Conservation (phyloP, 257 asterid species). For the Solanum piurae region DNA sequence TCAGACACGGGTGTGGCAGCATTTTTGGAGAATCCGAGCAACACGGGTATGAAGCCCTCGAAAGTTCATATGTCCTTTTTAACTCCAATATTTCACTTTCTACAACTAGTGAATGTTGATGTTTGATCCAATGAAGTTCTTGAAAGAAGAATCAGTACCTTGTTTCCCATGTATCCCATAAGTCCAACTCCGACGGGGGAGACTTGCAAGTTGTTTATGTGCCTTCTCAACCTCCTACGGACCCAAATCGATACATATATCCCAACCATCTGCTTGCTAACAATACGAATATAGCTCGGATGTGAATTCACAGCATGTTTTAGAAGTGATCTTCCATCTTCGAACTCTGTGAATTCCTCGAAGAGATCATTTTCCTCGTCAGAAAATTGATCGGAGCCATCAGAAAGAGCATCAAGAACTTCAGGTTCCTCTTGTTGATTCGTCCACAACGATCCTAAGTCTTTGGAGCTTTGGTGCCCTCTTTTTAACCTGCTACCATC, state of each 20-base stretch:
- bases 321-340: slow-evolving; percentile 49
- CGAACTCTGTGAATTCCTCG: slow-evolving; percentile 40
- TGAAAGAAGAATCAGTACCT: slow-evolving; percentile 37
- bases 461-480: slow-evolving; percentile 50
- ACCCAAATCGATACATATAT: slow-evolving; percentile 18
- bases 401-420: slow-evolving; percentile 31
- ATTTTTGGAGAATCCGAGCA: not conserved
- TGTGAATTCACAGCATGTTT: slow-evolving; percentile 53
- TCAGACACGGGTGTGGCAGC: not conserved
- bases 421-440: slow-evolving; percentile 36
- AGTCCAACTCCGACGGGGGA: slow-evolving; percentile 93
- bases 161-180: slow-evolving; percentile 97
- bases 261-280: slow-evolving; percentile 23
- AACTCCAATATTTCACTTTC: not conserved
- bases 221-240: slow-evolving; percentile 16
- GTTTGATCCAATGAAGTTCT: not conserved
- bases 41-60: not conserved
- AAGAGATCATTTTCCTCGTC: slow-evolving; percentile 31
- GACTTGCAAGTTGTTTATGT: slow-evolving; percentile 30
- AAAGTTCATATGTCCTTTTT: not conserved
- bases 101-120: not conserved
- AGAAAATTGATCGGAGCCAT: slow-evolving; percentile 29
- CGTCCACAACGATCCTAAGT: slow-evolving; percentile 35
- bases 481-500: slow-evolving; percentile 32
- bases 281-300: slow-evolving; percentile 16